Conservation (phyloP, 345 rosid species). For the Murraya paniculata region DNA sequence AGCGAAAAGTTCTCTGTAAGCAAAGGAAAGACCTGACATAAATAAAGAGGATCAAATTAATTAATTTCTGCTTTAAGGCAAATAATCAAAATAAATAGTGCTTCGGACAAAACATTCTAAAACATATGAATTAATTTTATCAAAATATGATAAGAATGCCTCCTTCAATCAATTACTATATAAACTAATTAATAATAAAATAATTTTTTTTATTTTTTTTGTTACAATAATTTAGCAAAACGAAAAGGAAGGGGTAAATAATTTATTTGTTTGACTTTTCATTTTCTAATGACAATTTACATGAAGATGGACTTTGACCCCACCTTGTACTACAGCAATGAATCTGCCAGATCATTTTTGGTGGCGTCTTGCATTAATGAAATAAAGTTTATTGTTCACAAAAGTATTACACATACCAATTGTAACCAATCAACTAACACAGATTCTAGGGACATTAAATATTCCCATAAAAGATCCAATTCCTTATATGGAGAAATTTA, state of each 20-base stretch:
- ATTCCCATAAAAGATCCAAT: neutral
- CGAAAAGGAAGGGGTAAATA: neutral
- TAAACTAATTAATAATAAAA: neutral
- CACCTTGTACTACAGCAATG: neutral
- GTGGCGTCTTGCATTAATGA: neutral
- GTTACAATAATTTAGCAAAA: neutral
- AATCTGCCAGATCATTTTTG: neutral
- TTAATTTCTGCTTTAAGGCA: slow-evolving; percentile 6
- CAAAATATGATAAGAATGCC: neutral
- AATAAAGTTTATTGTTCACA: neutral
- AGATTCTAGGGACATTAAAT: neutral
- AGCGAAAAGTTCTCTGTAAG: slow-evolving; percentile 55
- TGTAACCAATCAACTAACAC: neutral
- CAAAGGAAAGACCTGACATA: slow-evolving; percentile 61
- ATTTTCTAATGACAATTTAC: neutral
- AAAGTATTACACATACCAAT: neutral
- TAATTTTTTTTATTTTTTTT: too few species aligned
- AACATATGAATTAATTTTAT: neutral
- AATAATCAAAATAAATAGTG: neutral
- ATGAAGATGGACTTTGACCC: neutral
- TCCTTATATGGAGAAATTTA: neutral
- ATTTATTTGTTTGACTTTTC: neutral
- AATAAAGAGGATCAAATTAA: slow-evolving; percentile 10
- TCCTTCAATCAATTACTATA: neutral
- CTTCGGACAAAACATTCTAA: neutral